These are phyloP conservation scores for Podospora sp. DNA, from an alignment of 495 filamentous ascomycete genomes.

Conservation along the genomic window DNA sequence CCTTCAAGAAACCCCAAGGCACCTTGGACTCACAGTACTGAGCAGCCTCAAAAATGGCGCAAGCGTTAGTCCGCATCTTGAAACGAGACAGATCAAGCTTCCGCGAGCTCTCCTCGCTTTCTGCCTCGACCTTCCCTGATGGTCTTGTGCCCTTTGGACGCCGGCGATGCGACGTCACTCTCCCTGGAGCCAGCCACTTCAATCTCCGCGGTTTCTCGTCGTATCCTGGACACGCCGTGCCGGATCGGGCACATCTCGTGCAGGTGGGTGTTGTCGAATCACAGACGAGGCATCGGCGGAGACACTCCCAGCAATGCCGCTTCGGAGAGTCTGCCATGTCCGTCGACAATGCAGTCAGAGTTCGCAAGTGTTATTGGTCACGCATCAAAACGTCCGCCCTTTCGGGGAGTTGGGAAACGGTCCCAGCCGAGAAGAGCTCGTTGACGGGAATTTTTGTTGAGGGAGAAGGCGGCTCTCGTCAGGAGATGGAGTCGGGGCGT, in stretches of 20 bases:
- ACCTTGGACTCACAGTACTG: conserved; percentile 6
- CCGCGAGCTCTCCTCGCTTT: neutral
- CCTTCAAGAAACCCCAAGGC: too few species aligned
- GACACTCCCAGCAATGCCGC: conserved; percentile 21
- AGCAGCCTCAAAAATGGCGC: neutral
- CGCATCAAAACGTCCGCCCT: neutral
- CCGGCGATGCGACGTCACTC: neutral
- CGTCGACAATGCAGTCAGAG: neutral
- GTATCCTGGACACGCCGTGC: conserved; percentile 16
- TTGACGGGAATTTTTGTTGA: neutral
- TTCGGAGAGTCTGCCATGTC: conserved; percentile 6
- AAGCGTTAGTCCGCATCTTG: neutral
- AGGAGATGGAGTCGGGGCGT: neutral
- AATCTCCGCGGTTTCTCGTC: neutral
- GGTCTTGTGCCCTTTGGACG: neutral
- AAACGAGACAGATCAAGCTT: neutral
- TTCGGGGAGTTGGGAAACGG: too few species aligned
- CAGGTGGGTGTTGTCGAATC: conserved; percentile 14
- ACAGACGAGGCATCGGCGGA: conserved; percentile 19
- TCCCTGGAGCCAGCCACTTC: neutral
- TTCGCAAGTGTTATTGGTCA: neutral
- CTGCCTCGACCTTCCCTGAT: neutral
- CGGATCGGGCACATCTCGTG: conserved; percentile 5
- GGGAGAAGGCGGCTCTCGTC: neutral
- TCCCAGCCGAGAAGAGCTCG: too few species aligned